These are phyloP conservation scores for Russula compacta DNA, from an alignment of 768 basidiomycete genomes.

Conservation along the genomic window DNA sequence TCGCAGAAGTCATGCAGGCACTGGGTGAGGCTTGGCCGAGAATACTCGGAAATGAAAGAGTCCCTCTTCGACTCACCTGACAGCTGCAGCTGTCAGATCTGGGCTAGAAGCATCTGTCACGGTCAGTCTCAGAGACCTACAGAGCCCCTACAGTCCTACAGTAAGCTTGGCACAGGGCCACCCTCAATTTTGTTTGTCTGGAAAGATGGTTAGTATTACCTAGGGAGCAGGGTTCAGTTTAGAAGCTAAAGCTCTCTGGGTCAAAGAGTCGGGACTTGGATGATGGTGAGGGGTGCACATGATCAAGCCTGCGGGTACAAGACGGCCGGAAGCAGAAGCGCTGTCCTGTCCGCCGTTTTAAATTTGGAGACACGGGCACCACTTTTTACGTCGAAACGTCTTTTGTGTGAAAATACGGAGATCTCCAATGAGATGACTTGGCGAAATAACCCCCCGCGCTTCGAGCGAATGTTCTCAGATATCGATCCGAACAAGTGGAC, in stretches of 20 bases:
- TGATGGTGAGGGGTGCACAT: background rate
- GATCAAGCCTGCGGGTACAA: conserved; percentile 1
- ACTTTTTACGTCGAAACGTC: conserved; percentile 5
- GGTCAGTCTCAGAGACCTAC: background rate
- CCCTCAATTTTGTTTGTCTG: background rate
- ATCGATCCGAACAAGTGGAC: conserved; percentile 13
- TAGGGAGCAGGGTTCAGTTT: background rate
- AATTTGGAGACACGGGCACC: background rate
- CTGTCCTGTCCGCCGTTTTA: conserved; percentile 3
- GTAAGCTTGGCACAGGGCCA: background rate
- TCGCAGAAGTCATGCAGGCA: conserved; percentile 3
- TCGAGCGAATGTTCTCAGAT: conserved; percentile 11
- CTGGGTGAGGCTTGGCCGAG: background rate
- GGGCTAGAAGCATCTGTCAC: conserved; percentile 2
- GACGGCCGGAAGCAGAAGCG: background rate
- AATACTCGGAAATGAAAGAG: conserved; percentile 1
- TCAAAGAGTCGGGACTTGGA: background rate
- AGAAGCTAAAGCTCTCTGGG: background rate
- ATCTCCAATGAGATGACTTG: conserved; percentile 9
- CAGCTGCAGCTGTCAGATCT: conserved; percentile 15
- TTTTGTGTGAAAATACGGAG: conserved; percentile 3
- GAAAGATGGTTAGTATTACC: background rate
- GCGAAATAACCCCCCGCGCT: conserved; percentile 5
- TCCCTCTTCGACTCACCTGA: conserved; percentile 10
- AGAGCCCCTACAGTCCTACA: background rate